A percentile compares a stretch with the other conserved stretches of the same genome.
phyloP scores from a whole-genome alignment of 2,329 filamentous ascomycete species.

The Penicillium corylophilum region DNA sequence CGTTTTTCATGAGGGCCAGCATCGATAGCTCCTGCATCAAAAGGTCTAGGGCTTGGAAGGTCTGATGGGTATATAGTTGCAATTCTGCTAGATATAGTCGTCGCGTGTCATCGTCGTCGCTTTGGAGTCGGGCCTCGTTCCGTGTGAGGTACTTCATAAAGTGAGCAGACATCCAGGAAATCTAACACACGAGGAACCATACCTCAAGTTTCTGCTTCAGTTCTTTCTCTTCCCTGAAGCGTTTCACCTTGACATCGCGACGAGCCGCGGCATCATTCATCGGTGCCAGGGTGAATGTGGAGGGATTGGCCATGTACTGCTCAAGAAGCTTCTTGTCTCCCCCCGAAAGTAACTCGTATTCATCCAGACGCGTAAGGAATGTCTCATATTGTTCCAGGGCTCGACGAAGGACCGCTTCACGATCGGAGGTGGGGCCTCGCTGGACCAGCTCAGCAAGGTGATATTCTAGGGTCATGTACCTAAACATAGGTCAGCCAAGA shows the following conservation, averaged over 20 bases:
- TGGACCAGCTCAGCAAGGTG: constrained; percentile 77
- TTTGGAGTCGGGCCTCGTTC: constrained; percentile 61
- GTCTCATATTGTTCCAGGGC: constrained; percentile 72
- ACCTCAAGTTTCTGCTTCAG: constrained; percentile 80
- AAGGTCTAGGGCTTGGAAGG: constrained; percentile 84
- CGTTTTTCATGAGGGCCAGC: constrained; percentile 66
- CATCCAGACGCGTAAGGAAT: constrained; percentile 74
- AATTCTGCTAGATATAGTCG: constrained; percentile 76
- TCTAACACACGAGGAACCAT: constrained; percentile 23
- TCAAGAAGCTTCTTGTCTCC: constrained; percentile 69
- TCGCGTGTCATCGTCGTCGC: constrained; percentile 82
- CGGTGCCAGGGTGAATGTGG: constrained; percentile 70
- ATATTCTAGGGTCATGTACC: constrained; percentile 74
- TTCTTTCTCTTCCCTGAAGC: constrained; percentile 81
- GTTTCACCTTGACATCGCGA: constrained; percentile 79
- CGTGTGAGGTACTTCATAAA: constrained; percentile 56
- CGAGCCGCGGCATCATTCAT: constrained; percentile 65
- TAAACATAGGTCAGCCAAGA: constrained; percentile 34
- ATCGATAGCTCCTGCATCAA: constrained; percentile 82
- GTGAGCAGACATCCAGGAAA: constrained; percentile 33
- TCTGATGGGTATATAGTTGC: constrained; percentile 69
- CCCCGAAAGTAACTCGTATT: constrained; percentile 69
- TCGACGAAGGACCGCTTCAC: constrained; percentile 61
- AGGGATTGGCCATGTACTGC: constrained; percentile 68
- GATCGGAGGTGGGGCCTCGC: constrained; percentile 61